A percentile compares a stretch with the other conserved stretches of the same genome.
Conservation (phyloP, 345 rosid genomes). For the Salix dunnii region DNA sequence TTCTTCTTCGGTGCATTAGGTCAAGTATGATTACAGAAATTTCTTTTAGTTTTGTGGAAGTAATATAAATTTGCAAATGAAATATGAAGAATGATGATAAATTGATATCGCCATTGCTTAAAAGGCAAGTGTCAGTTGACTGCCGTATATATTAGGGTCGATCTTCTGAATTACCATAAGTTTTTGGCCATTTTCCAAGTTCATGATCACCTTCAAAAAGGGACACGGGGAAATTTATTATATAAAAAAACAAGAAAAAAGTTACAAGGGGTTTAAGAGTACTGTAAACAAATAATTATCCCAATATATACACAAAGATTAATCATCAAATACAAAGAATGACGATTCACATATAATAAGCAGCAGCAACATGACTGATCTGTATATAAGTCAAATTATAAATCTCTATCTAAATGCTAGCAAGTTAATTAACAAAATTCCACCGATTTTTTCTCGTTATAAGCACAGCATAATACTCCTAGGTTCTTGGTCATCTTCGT, state of each 20-base stretch:
- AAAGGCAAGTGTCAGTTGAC: neutral
- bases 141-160: no score
- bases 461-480: no score
- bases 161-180: neutral
- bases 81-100: constrained; percentile 1
- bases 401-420: neutral
- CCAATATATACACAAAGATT: neutral
- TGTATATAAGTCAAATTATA: neutral
- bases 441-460: neutral
- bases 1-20: neutral
- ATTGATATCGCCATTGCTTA: constrained; percentile 8
- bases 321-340: neutral
- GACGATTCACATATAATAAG: neutral
- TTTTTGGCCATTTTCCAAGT: neutral
- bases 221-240: neutral
- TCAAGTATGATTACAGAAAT: neutral
- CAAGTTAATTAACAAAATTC: neutral
- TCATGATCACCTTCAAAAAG: neutral
- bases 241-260: no score
- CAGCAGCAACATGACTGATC: neutral
- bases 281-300: no score
- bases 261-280: neutral
- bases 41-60: neutral
- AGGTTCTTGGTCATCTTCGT: neutral
- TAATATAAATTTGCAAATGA: neutral